phyloP scores from a whole-genome alignment of 768 basidiomycete genomes.

The Pulveroboletus ravenelii region DNA sequence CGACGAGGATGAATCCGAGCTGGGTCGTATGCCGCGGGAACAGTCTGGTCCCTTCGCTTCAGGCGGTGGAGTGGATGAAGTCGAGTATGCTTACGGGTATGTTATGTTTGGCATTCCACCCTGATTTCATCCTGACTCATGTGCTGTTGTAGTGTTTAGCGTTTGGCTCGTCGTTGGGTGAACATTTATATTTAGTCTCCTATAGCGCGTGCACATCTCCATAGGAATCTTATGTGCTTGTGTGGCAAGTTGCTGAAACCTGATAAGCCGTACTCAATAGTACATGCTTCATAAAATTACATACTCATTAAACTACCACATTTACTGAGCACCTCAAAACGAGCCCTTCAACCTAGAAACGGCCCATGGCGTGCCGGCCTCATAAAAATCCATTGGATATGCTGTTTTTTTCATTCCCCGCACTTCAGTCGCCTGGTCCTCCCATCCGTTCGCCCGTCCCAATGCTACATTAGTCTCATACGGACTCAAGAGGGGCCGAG shows the following conservation, averaged over 20 bases:
- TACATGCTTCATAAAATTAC: not conserved
- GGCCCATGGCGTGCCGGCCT: slow-evolving; percentile 75
- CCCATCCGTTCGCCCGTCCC: slow-evolving; percentile 63
- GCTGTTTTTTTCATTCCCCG: slow-evolving; percentile 23
- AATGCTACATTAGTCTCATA: slow-evolving; percentile 91
- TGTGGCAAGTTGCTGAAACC: not conserved
- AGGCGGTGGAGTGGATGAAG: slow-evolving; percentile 83
- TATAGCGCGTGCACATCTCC: not conserved
- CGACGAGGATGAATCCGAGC: slow-evolving; percentile 66
- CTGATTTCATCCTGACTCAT: slow-evolving; percentile 8
- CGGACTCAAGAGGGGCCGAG: slow-evolving; percentile 81
- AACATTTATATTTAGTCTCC: not conserved
- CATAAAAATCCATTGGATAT: slow-evolving; percentile 98
- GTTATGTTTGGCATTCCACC: slow-evolving; percentile 22
- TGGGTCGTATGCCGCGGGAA: slow-evolving; percentile 75
- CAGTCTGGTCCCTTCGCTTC: slow-evolving; percentile 68
- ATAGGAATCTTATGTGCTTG: not conserved
- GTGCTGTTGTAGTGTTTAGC: slow-evolving; percentile 19
- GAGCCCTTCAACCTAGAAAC: slow-evolving; percentile 53
- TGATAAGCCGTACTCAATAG: too few relatives aligned
- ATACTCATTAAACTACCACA: not conserved
- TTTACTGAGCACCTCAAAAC: slow-evolving; percentile 28
- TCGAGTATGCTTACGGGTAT: slow-evolving; percentile 84
- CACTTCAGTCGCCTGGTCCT: slow-evolving; percentile 32
- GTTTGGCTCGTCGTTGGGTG: not conserved